Conservation (phyloP, 108 stramenopile genomes). For the Skeletonema potamos region DNA sequence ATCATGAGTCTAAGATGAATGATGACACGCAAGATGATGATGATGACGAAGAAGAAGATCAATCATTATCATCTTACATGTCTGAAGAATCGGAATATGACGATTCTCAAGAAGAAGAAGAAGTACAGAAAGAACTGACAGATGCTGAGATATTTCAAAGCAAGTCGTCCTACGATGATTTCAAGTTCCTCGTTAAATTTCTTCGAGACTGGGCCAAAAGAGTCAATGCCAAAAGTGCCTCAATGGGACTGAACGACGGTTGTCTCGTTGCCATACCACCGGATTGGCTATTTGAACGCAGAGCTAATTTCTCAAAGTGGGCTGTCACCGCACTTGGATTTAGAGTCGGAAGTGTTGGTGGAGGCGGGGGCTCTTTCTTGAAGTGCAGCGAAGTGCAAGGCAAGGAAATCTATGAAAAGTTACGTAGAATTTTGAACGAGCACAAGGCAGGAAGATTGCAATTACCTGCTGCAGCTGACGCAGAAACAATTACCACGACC, state of each 20-base stretch:
- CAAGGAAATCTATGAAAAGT: slow-evolving; percentile 11
- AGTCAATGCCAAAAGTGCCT: slow-evolving; percentile 26
- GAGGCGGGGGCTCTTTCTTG: slow-evolving; percentile 36
- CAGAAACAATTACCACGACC: background rate
- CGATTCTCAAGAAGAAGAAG: slow-evolving; percentile 11
- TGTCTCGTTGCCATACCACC: slow-evolving; percentile 65
- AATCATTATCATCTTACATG: slow-evolving; percentile 4
- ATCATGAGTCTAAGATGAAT: slow-evolving; percentile 11
- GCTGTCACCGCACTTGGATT: slow-evolving; percentile 57
- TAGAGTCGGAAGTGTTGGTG: slow-evolving; percentile 57
- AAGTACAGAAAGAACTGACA: slow-evolving; percentile 6
- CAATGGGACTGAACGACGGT: slow-evolving; percentile 49
- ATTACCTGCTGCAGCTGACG: background rate
- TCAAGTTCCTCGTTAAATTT: slow-evolving; percentile 63
- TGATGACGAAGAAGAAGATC: slow-evolving; percentile 5
- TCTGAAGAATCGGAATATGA: slow-evolving; percentile 10
- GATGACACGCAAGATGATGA: background rate
- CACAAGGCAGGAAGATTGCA: slow-evolving; percentile 32
- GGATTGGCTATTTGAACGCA: slow-evolving; percentile 50
- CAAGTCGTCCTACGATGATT: slow-evolving; percentile 69
- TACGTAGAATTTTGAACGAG: slow-evolving; percentile 34
- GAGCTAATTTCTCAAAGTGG: slow-evolving; percentile 62
- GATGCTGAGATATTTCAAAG: slow-evolving; percentile 44
- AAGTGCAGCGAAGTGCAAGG: slow-evolving; percentile 28
- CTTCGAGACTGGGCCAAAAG: slow-evolving; percentile 40